Base-by-base conservation (phyloP, 129 eudicot species). In the Centella asiatica region DNA sequence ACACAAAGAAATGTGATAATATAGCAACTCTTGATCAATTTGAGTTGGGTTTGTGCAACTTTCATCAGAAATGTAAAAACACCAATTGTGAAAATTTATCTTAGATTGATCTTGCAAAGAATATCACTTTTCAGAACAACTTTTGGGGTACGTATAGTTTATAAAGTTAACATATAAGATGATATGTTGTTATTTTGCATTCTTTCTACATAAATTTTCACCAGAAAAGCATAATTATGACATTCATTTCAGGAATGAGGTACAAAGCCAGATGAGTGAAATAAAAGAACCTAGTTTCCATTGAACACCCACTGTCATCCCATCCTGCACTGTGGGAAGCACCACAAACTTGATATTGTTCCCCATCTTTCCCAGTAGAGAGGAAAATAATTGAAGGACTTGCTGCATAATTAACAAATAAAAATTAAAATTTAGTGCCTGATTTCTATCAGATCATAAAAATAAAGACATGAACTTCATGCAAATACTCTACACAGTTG, bases 251-350 rank as follows among this genome's bases (percentile, higher is more conserved):
- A 52, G 8, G 37, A 53, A 17, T 51, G 4, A 33, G 14, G 11
- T 17, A 29, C 12, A 4, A 0, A 17, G n/a, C n/a, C n/a, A 14
- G 13, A 4, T 7, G 12, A 4, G 26, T 17, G 25, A 56, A 15
- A 31, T n/a, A 42, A 42, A 32, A 33, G 17, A 20, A 83, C 94
- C 93, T 79, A 88, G 70, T 72, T 67, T 84, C 96, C 96, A 88
- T 0, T 81, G 70, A 68, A 88, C 79, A 13, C 86, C 84, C 20
- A 88, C 96, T 6, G 57, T 75, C 89, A 84, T 84, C 32, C 96
- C 95, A 56, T 88, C 89, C 29, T 79, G 76, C 77, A 78, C 18
- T 9, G 86, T 84, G 2, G 83, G 81, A 69, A 74, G 79, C 57
- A 84, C 86, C n/a, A 84, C 82, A 44, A 87, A 81, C 66, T 81